Base-by-base conservation (phyloP, 805 yeast species). In the Candida khao-thaluensis region DNA sequence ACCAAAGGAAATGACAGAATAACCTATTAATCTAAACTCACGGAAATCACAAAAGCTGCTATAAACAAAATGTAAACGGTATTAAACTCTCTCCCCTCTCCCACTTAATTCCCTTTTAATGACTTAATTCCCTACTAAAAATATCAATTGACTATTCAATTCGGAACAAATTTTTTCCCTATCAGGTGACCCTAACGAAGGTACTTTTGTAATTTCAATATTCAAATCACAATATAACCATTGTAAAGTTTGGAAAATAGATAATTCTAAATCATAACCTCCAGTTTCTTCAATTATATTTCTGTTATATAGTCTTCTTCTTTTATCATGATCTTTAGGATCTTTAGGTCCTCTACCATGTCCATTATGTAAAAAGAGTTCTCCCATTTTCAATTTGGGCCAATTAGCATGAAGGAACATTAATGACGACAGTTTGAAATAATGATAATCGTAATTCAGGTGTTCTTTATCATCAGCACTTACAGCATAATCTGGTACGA, bases 331-430 rank as follows among this genome's bases (percentile, higher is more conserved):
- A 12, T 33, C 42, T n/a, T 39, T 47, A 14, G 10, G 15, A 27
- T 17, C 9, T 15, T 22, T 25, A 9, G 60, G 59, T 5, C 64
- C 66, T 36, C 69, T 48, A 20, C 62, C 63, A 30, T 38, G 23
- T 4, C 53, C 45, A 42, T 60, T 60, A 2, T 22, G 15, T 12
- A 55, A 31, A 38, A 60, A 61, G 52, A 63, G 47, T 29, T 59
- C 60, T 6, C 38, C 40, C 4, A 62, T 30, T 22, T 52, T 45
- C 30, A 36, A 57, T 37, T 63, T 63, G 16, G 68, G 69, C 69
- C 69, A 63, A 46, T 64, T 64, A 36, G 69, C 69, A 45, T 64
- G 69, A 36, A 64, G 43, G 41, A 64, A 61, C 50, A 58, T 49
- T 29, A 63, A 45, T 15, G 49, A 48, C 10, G 59, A 54, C 8